Evolutionary conservation across 2,329 filamentous ascomycete genomes (phyloP), one percentile per base, ranked within the genome.

Genomic region (Fusarium multiceps): DNA sequence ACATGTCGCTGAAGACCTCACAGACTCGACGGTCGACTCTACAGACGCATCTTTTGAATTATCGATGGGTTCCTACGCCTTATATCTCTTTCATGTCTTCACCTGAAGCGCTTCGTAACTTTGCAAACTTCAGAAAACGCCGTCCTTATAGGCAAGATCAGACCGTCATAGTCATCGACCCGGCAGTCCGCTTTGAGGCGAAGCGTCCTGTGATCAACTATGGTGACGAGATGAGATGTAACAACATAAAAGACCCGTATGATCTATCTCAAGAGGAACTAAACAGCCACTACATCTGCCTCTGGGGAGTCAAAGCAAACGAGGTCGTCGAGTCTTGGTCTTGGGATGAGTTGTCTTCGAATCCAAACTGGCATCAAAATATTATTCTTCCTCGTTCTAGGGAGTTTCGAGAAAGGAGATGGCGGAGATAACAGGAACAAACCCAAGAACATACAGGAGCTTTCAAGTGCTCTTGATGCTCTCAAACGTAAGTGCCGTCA

Each of bases 1-100:
- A 34, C 3, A 50, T 56, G 11, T 20, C 16, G 14, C 46, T 66
- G 7, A 25, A 6, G 16, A 51, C 60, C 7, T 59, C 41, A 2
- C 14, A 32, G 12, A 23, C n/a, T 13, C 43, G 43, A 9, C 34
- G 3, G 32, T 30, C n/a, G 3, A 60, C 54, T 20, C 41, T 60
- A 3, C 13, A 48, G 10, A 58, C 21, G 4, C 49, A 53, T 27
- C 25, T 45, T 11, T 30, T 11, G 3, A 40, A 65, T 14, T 2
- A 13, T 7, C 5, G 21, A 23, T 65, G 46, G 64, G 6, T 1
- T 3, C 7, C n/a, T 7, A 65, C 45, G 6, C 45, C 64, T 4
- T 65, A 45, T 16, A 55, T 60, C 16, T 49, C 59, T 7, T 64
- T 55, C 16, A 47, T 50, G 6, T 40, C 49, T 7, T 68, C 45